Conservation (phyloP, 208 protist species). For the Novymonas esmeraldas region DNA sequence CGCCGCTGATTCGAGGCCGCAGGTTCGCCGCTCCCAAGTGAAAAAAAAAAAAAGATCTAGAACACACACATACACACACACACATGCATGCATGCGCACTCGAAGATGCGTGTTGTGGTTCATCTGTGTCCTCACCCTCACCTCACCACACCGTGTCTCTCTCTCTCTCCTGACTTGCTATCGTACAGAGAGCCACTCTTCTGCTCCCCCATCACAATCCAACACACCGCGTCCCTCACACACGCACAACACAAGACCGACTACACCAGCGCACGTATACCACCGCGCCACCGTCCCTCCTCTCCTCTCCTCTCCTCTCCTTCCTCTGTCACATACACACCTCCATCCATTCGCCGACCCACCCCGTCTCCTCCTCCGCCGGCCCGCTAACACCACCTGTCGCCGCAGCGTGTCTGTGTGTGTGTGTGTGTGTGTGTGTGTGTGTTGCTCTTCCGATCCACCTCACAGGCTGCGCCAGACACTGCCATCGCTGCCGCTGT, state of each 20-base stretch:
- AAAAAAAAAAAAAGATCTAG: too few species aligned
- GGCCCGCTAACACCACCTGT: not conserved
- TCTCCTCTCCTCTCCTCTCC: not conserved
- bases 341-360: not conserved
- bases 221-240: too few species aligned
- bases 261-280: not conserved
- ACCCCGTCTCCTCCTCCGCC: not conserved
- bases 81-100: not conserved
- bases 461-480: not conserved
- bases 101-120: not conserved
- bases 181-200: too few species aligned
- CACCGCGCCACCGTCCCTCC: not conserved
- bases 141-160: too few species aligned
- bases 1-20: too few species aligned
- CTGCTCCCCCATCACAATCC: too few species aligned
- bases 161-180: not conserved
- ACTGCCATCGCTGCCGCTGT: not conserved
- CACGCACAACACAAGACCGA: too few species aligned
- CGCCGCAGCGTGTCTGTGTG: not conserved
- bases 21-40: too few species aligned
- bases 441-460: not conserved
- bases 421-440: too few species aligned
- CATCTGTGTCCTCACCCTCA: not conserved
- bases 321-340: not conserved
- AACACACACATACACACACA: too few species aligned